Base-by-base conservation (phyloP, 129 eudicot species). In the Scalesia atractyloides region DNA sequence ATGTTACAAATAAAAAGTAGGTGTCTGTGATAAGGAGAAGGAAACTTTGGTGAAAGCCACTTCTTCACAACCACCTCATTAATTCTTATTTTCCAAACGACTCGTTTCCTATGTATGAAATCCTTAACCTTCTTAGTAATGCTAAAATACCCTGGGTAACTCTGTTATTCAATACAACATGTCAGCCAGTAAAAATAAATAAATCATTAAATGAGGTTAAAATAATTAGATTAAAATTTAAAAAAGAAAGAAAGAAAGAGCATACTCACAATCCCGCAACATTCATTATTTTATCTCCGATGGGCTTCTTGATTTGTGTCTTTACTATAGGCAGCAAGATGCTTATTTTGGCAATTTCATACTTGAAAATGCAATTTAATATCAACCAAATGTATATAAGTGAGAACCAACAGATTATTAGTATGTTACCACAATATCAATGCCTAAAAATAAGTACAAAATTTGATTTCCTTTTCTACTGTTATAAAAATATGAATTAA, bases 41-140 rank as follows among this genome's bases (percentile, higher is more conserved):
- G 80, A 66, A 86, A 84, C 81, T 82, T 95, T 9, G 99, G 99
- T 80, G 86, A 91, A 43, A 95, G 79, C 99, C 99, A 95, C 73
- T 74, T 90, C 72, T 81, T 95, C 41, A 86, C 85, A 44, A 80
- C 82, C 10, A 86, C 84, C 39, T 97, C 97, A 52, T 80, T 81
- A 33, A 95, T 86, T 74, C 96, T 80, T 76, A 95, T 81, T 80
- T 88, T 53, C 99, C 99, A 62, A 63, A 77, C 4, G 99, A 95
- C 72, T 83, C 99, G 50, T 84, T 88, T 53, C 99, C 99, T 73
- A 82, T 77, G 82, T 95, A 95, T 51, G 91, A 24, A 24, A 95
- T 81, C 65, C 89, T 86, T 70, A 90, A 79, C 69, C 99, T 83
- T 85, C 99, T 92, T 77, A 95, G 73, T 56, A 88, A 83, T 44